Evolutionary conservation across 345 rosid species (phyloP).

Genomic region (Zanthoxylum bungeanum): DNA sequence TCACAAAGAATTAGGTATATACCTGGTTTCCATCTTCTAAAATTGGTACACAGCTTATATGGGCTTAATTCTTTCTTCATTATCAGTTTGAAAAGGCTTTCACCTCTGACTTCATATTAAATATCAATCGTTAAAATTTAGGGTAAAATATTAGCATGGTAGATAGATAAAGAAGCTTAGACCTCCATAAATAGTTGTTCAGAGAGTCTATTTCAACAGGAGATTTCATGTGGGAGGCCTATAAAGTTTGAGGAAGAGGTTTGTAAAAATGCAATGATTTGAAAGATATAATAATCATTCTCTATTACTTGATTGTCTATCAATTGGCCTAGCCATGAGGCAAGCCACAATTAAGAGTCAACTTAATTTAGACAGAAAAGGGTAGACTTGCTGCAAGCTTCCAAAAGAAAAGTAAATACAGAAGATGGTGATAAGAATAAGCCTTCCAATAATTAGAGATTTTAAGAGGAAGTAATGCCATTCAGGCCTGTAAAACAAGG

Average conservation of each 20-base stretch:
- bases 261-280: no score
- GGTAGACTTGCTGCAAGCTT: neutral
- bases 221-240: neutral
- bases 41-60: neutral
- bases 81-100: neutral
- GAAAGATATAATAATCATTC: no score
- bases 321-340: neutral
- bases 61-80: neutral
- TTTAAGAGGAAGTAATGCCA: neutral
- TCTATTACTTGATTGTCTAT: neutral
- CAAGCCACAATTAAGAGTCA: neutral
- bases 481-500: no score
- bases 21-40: neutral
- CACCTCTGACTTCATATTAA: neutral
- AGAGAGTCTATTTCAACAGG: neutral
- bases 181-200: neutral
- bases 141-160: neutral
- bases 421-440: neutral
- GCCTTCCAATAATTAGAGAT: neutral
- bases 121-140: neutral
- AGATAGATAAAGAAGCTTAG: neutral
- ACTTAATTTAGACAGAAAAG: neutral
- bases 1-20: neutral
- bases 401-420: neutral
- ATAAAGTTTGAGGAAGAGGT: neutral